Base-by-base conservation (phyloP, 169 alveolate genomes). In the Plasmodium vivax region DNA sequence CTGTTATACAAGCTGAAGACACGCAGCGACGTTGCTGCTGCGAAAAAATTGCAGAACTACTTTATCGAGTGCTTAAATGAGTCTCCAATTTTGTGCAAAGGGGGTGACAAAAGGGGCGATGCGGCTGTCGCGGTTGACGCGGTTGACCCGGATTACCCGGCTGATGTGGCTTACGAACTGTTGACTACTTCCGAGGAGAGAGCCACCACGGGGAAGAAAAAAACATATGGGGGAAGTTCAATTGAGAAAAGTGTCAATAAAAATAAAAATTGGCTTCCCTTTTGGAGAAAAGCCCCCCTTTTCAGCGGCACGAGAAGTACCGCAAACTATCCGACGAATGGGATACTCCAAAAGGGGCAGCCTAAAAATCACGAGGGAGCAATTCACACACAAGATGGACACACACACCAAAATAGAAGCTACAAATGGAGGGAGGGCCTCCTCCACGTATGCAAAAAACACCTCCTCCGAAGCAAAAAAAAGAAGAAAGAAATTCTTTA, bases 51-150 rank as follows among this genome's bases (percentile, higher is more conserved):
- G 36, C 93, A 85, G 68, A 47, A 74, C 34, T 85, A 74, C 43
- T 85, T 85, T 85, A 12, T 77, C 36, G 36, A 68, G 36, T 85
- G 93, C 7, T 16, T 85, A 77, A 12, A 47, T 30, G 90, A 84
- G 16, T n/a, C 30, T 68, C 45, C 58, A 84, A 41, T 47, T 38
- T 32, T 38, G 45, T 9, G 51, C 23, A 62, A 83, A n/a, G 45
- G 51, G 51, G 72, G 16, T 56, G 27, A 32, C 58, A 19, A 83
- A n/a, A 36, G 10, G 16, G 27, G 36, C 23, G 34, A 47, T 56
- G 27, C 27, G 8, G 45, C 45, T 5, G 45, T 5, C 6, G 45
- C 27, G 27, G 27, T 23, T 23, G 27, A 23, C 27, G 27, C 27
- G 27, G 27, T 23, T 23, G 27, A 23, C 27, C 27, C 27, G 27